These are phyloP conservation scores for Kwoniella botswanensis DNA, from an alignment of 768 basidiomycete genomes.

Conservation along the genomic window DNA sequence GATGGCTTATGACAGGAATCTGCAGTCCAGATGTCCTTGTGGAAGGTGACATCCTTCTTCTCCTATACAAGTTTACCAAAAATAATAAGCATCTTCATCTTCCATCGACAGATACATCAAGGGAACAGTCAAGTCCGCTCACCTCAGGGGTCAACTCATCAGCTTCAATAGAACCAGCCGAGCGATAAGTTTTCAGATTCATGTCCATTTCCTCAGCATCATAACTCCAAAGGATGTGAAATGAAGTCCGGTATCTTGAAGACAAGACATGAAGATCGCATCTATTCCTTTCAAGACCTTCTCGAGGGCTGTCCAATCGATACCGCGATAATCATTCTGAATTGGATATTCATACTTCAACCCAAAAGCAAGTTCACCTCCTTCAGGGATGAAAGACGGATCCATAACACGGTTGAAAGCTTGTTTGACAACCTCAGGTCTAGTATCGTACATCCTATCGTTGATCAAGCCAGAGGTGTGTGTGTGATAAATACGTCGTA, in stretches of 20 bases:
- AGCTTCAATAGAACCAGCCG: background rate
- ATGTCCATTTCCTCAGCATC: background rate
- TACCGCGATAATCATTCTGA: background rate
- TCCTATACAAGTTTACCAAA: background rate
- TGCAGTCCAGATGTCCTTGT: background rate
- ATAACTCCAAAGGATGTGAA: background rate
- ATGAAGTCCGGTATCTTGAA: background rate
- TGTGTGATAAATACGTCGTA: slow-evolving; percentile 34
- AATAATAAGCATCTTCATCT: background rate
- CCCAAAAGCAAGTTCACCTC: slow-evolving; percentile 3
- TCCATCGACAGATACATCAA: background rate
- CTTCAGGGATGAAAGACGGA: background rate
- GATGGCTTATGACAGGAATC: background rate
- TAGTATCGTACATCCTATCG: background rate
- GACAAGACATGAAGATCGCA: background rate
- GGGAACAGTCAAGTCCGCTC: too few species aligned
- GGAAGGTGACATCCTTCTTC: background rate
- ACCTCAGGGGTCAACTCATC: background rate
- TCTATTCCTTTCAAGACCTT: slow-evolving; percentile 5
- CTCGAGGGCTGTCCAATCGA: background rate
- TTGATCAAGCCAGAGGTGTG: background rate
- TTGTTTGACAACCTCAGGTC: background rate
- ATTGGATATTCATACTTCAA: slow-evolving; percentile 2
- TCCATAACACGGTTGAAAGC: background rate
- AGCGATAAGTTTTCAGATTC: background rate